Base-by-base conservation (phyloP, 192 early-diverging fungal genomes). In the Umbelopsis vinacea region DNA sequence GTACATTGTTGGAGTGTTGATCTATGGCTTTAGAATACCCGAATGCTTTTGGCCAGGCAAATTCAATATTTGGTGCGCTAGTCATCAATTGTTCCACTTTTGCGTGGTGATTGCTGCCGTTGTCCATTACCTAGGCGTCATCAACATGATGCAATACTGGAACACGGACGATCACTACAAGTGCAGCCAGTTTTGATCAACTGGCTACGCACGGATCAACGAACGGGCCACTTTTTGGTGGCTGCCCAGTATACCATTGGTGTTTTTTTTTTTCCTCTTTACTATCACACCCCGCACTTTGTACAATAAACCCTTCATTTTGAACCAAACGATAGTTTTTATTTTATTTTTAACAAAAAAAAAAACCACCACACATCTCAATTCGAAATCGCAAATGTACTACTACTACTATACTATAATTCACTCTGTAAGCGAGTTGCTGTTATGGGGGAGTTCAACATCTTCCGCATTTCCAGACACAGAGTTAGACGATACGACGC, bases 31-130 rank as follows among this genome's bases (percentile, higher is more conserved):
- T 23, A 81, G 93, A 9, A 78, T 93, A 21, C 95, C 95, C 21
- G 95, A 97, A 79, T 78, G 89, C 43, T 89, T 87, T 84, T 92
- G 83, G 73, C 95, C 95, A 8, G 93, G 94, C 5, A 85, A 79
- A 71, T 93, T 93, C 66, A 94, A 95, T 74, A 82, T 89, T 66
- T 92, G 85, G 85, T 54, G 53, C 33, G 46, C 69, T 5, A 52
- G 46, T 3, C 69, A 71, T 17, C 69, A 71, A n/a, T 26, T 71
- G 24, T 71, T 71, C 5, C 69, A 71, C 50, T 54, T 46, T 46
- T 71, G 48, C 9, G 69, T 71, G 9, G 46, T 71, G 22, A 22
- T 52, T 26, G 69, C 69, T 23, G 48, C 52, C 15, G 38, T 71
- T 3, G 29, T 71, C 2, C 69, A 71, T 23, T 71, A 71, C 22